Conservation (phyloP, 2,329 filamentous ascomycete species). For the Penicillium sp. region DNA sequence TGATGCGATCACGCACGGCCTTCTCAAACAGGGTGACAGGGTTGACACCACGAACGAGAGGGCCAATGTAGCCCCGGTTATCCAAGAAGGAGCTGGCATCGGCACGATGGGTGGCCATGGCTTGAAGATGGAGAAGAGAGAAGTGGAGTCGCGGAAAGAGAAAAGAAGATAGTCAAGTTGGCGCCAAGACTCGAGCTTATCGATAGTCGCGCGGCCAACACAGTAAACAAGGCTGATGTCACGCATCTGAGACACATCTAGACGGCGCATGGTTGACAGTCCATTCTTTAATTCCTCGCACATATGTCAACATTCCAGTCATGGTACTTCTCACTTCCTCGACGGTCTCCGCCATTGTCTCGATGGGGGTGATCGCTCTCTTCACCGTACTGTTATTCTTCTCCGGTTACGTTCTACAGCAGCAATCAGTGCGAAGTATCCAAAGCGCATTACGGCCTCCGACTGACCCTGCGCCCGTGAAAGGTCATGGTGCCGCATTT, state of each 20-base stretch:
- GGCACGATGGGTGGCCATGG: slow-evolving; percentile 61
- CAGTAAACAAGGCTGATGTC: slow-evolving; percentile 28
- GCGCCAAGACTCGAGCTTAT: slow-evolving; percentile 24
- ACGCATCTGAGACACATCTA: slow-evolving; percentile 15
- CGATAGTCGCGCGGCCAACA: slow-evolving; percentile 40
- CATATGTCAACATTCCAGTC: slow-evolving; percentile 19
- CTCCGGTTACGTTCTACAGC: slow-evolving; percentile 81
- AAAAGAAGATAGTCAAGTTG: slow-evolving; percentile 8
- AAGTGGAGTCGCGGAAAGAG: slow-evolving; percentile 3
- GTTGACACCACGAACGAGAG: slow-evolving; percentile 82
- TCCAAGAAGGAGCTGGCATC: slow-evolving; percentile 76
- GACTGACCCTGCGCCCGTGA: slow-evolving; percentile 11
- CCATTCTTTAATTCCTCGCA: slow-evolving; percentile 3
- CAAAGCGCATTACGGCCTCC: slow-evolving; percentile 61
- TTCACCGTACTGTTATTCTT: slow-evolving; percentile 82
- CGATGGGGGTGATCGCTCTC: slow-evolving; percentile 56
- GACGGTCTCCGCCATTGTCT: slow-evolving; percentile 43
- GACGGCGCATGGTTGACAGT: slow-evolving; percentile 10
- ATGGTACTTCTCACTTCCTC: slow-evolving; percentile 47
- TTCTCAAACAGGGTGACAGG: slow-evolving; percentile 96
- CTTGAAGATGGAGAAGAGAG: slow-evolving; percentile 1
- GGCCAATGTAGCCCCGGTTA: slow-evolving; percentile 74
- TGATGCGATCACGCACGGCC: slow-evolving; percentile 88
- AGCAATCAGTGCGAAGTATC: slow-evolving; percentile 74
- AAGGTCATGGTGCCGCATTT: slow-evolving; percentile 21